phyloP scores from a whole-genome alignment of 176 grass and related monocot species.

The Olyra latifolia region DNA sequence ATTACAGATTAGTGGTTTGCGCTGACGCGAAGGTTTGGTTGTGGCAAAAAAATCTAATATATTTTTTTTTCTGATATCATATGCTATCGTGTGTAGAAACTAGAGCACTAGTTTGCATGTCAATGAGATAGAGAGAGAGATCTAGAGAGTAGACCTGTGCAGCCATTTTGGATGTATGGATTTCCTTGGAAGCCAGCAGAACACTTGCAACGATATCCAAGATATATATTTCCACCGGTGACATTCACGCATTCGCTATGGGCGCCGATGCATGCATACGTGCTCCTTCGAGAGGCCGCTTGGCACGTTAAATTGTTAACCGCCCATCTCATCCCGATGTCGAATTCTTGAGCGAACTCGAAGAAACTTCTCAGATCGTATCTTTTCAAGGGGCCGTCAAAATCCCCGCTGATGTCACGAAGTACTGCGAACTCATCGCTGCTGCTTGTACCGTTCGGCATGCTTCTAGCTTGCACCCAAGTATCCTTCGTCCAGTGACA shows the following conservation, averaged over 20 bases:
- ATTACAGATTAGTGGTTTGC: too few relatives aligned
- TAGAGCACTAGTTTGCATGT: too few relatives aligned
- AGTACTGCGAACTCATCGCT: background rate
- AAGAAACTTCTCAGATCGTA: background rate
- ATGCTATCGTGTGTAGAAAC: too few relatives aligned
- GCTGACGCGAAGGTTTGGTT: too few relatives aligned
- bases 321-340: constrained; percentile 21
- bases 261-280: too few relatives aligned
- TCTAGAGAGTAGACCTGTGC: constrained; percentile 38
- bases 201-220: constrained; percentile 55
- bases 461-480: background rate
- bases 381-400: accelerated
- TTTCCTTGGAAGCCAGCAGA: constrained; percentile 28
- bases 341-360: constrained; percentile 12
- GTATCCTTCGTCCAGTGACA: constrained; percentile 15
- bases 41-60: too few relatives aligned
- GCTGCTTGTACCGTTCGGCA: background rate
- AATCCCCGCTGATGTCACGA: background rate
- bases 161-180: constrained; percentile 40
- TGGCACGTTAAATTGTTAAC: constrained; percentile 8
- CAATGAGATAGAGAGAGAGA: background rate
- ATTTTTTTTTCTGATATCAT: too few relatives aligned
- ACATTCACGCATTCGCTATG: background rate
- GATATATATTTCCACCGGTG: background rate
- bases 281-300: background rate